Base-by-base conservation (phyloP, 768 basidiomycete genomes). In the Dacryopinax primogenitus region DNA sequence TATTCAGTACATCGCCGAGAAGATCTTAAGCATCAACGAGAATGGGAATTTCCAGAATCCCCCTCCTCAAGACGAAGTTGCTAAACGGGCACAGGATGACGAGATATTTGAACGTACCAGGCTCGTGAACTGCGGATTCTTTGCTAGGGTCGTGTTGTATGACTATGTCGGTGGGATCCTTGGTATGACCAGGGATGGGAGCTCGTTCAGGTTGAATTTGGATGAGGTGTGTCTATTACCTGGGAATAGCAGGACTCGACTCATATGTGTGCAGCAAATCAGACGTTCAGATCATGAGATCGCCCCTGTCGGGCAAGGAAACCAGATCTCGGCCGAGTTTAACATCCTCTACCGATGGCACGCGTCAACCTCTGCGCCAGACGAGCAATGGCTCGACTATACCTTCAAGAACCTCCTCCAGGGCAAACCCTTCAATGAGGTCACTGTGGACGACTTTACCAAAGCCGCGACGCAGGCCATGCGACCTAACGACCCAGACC, bases 21-120 rank as follows among this genome's bases (percentile, higher is more conserved):
- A 81, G 69, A 76, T 90, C 32, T 70, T 86, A 9, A 76, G 80
- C 63, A 84, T 90, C 74, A 88, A 92, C 70, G 88, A 92, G 73
- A 70, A 73, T 18, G 78, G 79, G 11, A 80, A 74, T 1, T 87
- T 78, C 72, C 73, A 72, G 0, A 76, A 68, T 41, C 70, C 73
- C 64, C 39, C 65, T 0, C 67, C 45, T 1, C 23, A 21, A 32
- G 68, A 74, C 4, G 71, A 74, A 3, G 70, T 70, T 37, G 66
- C 66, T 9, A 73, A 67, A 44, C 58, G 70, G 15, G 74, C 69
- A 0, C 88, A 90, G 71, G 89, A 90, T 64, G 84, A 88, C 62
- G 88, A 90, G 69, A 83, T 90, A 51, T 90, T 88, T 76, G 79
- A 87, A 66, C 82, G 86, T 30, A 63, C 67, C 6, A 66, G 88